A percentile compares a stretch with the other conserved stretches of the same genome.
Conservation (phyloP, 2,329 filamentous ascomycete genomes). For the Alternaria sp. region DNA sequence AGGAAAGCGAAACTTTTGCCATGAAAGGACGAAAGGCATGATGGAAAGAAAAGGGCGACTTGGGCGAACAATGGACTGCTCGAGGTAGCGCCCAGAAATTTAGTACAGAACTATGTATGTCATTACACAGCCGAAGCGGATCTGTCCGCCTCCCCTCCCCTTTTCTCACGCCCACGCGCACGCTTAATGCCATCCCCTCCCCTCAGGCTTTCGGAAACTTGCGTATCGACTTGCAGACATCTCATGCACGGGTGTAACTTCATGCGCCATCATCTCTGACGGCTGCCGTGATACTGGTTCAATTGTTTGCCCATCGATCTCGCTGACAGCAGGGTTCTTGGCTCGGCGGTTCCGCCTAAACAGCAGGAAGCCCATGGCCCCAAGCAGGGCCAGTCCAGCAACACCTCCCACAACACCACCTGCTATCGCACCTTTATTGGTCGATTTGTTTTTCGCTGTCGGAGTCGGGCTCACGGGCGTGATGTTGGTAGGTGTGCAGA, state of each 20-base stretch:
- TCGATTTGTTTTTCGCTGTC: not conserved
- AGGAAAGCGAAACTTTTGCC: conserved; percentile 14
- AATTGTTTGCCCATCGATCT: not conserved
- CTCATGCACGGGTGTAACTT: not conserved
- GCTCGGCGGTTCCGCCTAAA: not conserved
- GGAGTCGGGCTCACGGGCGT: not conserved
- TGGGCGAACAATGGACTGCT: not conserved
- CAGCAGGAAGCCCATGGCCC: not conserved
- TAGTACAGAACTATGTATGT: not conserved
- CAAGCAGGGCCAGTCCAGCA: not conserved
- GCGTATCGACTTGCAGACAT: not conserved
- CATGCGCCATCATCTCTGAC: not conserved
- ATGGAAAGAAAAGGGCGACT: not conserved
- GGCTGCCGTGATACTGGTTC: not conserved
- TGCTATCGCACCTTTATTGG: conserved; percentile 4
- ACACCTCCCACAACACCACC: conserved; percentile 7
- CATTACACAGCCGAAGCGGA: not conserved
- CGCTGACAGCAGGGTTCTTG: not conserved
- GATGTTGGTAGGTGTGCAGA: conserved; percentile 3
- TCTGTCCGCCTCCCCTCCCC: not conserved
- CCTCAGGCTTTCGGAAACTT: not conserved
- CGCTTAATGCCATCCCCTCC: not conserved
- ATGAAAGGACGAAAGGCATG: not conserved
- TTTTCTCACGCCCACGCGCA: not conserved
- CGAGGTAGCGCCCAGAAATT: not conserved